Evolutionary conservation across 495 filamentous ascomycete species (phyloP), one percentile per base, ranked within the genome.

Genomic region (Parathielavia appendiculata): DNA sequence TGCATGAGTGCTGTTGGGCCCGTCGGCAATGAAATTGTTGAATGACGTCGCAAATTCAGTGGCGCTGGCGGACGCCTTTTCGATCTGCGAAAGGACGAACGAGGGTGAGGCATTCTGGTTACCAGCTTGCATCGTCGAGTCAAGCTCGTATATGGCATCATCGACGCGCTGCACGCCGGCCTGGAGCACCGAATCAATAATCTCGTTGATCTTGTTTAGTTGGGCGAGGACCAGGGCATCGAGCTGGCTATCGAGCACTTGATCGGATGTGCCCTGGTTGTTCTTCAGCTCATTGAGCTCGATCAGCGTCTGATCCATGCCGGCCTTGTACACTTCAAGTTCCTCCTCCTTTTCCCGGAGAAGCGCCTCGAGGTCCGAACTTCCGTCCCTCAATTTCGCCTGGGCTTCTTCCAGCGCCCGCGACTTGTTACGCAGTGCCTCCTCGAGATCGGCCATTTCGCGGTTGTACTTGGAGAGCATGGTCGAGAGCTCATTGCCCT

Each of bases 101-200:
- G 91, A 83, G n/a, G 93, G 90, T 26, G 92, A 95, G 3, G 93
- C 93, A 64, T 92, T 97, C 76, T 97, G 92, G 74, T 98, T 98
- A 66, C 93, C 93, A 44, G 93, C 93, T 71, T 97, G 92, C 91
- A 96, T 97, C 52, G 88, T 85, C 5, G 93, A 97, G 70, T 98
- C 93, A 26, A 98, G 79, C 71, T 98, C 93, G 72, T 98, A 98
- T 23, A 98, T 74, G 51, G 93, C 91, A 72, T 98, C 93, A 66
- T 98, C 93, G 44, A 98, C 91, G 40, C 93, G 87, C 71, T 92
- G 86, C 53, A 97, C 91, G 68, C 91, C 95, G 51, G 90, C 85
- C 73, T 96, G 91, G 38, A 98, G 79, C 36, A 98, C 93, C 4
- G 93, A 95, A 73, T 98, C 93, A 65, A 98, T 95, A 59, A 97